These are phyloP conservation scores for Acacia concinna DNA, from an alignment of 331 rosid genomes.

Conservation along the genomic window DNA sequence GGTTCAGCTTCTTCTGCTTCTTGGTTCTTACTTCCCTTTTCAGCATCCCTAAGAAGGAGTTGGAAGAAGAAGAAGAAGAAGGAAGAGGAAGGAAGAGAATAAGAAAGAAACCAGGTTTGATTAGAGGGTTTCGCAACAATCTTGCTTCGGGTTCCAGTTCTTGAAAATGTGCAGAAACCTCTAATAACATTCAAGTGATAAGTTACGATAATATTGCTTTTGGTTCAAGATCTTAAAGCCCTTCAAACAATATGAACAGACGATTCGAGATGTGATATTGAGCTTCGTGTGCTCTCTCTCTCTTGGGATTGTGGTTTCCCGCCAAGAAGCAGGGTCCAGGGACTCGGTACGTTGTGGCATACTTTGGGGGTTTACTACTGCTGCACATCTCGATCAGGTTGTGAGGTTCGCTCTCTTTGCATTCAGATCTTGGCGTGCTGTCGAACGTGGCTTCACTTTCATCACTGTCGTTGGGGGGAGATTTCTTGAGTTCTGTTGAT, in stretches of 20 bases:
- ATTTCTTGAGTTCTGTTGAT: conserved; percentile 13
- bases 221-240: conserved; percentile 28
- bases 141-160: conserved; percentile 39
- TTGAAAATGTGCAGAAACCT: conserved; percentile 1
- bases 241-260: background rate
- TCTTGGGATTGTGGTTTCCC: conserved; percentile 11
- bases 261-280: conserved; percentile 8
- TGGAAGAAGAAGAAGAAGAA: background rate
- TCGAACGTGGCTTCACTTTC: conserved; percentile 22
- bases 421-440: conserved; percentile 18
- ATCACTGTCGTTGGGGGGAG: conserved; percentile 20
- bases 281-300: conserved; percentile 21
- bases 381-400: background rate
- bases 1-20: conserved; percentile 33
- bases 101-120: conserved; percentile 17
- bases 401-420: conserved; percentile 30
- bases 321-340: conserved; percentile 23
- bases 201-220: conserved; percentile 25
- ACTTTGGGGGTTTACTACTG: conserved; percentile 32
- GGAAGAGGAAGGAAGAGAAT: no score
- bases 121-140: conserved; percentile 51
- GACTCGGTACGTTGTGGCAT: background rate
- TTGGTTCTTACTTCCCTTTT: conserved; percentile 53
- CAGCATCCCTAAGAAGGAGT: conserved; percentile 40
- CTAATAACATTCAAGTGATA: conserved; percentile 53